Conservation (phyloP, 805 yeast genomes). For the Starmerella apicola region DNA sequence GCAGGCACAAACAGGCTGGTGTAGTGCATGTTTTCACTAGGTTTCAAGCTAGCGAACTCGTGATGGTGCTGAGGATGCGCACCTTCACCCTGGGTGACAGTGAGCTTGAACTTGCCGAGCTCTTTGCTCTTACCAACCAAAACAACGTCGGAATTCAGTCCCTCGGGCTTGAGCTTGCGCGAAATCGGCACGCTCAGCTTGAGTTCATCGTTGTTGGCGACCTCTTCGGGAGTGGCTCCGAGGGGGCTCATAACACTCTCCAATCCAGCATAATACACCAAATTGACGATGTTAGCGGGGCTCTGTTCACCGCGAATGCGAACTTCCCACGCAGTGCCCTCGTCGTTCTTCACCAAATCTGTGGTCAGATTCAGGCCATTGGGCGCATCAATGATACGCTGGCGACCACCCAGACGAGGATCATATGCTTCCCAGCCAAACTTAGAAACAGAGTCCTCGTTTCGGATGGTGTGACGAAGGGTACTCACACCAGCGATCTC, state of each 20-base stretch:
- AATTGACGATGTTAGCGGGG: constrained; percentile 36
- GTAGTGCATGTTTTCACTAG: constrained; percentile 43
- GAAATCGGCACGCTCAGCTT: constrained; percentile 19
- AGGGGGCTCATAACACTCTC: constrained; percentile 38
- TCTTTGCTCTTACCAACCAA: constrained; percentile 46
- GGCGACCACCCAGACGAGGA: constrained; percentile 76
- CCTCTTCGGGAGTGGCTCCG: not conserved
- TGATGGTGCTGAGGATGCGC: constrained; percentile 38
- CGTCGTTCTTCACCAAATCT: constrained; percentile 66
- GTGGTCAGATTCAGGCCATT: constrained; percentile 51
- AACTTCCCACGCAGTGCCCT: constrained; percentile 64
- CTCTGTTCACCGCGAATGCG: constrained; percentile 55
- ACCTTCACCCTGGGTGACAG: constrained; percentile 40
- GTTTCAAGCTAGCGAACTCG: constrained; percentile 29
- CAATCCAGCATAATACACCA: constrained; percentile 68
- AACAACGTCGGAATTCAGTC: constrained; percentile 28
- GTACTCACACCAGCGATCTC: constrained; percentile 39
- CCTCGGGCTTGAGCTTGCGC: constrained; percentile 19
- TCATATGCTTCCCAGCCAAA: constrained; percentile 86
- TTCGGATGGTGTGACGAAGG: constrained; percentile 66
- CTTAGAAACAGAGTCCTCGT: constrained; percentile 51
- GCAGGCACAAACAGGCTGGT: constrained; percentile 58
- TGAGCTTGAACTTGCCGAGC: constrained; percentile 54
- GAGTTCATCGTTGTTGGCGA: constrained; percentile 22
- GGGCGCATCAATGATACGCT: constrained; percentile 55